Conservation (phyloP, 495 filamentous ascomycete species). For the Tuber borchii region DNA sequence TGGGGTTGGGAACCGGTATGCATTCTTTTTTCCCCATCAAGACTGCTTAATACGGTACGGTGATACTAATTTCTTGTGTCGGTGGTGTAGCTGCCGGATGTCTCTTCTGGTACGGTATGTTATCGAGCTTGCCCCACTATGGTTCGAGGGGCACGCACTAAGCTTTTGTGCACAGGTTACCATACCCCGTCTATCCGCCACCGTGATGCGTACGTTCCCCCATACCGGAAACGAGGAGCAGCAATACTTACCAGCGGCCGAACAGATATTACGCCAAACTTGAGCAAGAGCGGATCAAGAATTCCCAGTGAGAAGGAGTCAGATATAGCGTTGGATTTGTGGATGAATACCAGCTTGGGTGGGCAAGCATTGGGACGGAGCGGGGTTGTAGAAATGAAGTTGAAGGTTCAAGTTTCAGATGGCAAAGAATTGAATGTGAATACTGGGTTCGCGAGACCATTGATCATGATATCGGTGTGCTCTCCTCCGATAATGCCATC, state of each 20-base stretch:
- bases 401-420: neutral
- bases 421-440: neutral
- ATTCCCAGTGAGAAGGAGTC: conserved; percentile 13
- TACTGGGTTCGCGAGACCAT: neutral
- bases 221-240: neutral
- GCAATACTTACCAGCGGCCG: neutral
- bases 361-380: neutral
- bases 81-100: conserved; percentile 61
- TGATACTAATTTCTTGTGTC: conserved; percentile 44
- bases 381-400: neutral
- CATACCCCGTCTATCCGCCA: conserved; percentile 69
- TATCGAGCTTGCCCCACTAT: conserved; percentile 12
- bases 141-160: conserved; percentile 8
- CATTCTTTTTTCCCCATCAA: neutral
- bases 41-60: neutral
- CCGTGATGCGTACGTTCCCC: conserved; percentile 52
- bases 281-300: conserved; percentile 52
- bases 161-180: conserved; percentile 51
- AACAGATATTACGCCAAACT: conserved; percentile 63
- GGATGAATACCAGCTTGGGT: neutral
- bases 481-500: neutral
- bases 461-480: neutral
- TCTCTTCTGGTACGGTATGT: conserved; percentile 66
- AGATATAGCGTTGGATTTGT: neutral
- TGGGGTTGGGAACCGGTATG: conserved; percentile 52